phyloP scores from a whole-genome alignment of 2,329 filamentous ascomycete species.

The Hysterium pulicare region DNA sequence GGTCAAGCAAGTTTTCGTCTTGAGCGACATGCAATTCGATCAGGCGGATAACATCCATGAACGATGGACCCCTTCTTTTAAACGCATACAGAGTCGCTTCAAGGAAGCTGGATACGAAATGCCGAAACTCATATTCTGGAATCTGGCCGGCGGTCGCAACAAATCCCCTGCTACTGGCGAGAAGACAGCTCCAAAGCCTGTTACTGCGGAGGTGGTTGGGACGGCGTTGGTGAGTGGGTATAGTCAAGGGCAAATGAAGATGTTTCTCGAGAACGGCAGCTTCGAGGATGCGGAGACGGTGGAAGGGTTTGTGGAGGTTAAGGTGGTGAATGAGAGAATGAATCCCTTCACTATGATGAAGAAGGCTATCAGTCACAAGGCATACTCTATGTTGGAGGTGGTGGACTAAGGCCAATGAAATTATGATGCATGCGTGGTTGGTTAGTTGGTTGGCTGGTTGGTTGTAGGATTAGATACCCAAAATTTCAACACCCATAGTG shows the following conservation, averaged over 20 bases:
- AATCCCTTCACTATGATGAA: slow-evolving; percentile 46
- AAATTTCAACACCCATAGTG: too few species aligned
- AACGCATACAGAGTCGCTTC: slow-evolving; percentile 49
- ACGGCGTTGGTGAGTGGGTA: slow-evolving; percentile 55
- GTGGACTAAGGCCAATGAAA: slow-evolving; percentile 55
- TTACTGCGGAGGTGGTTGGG: slow-evolving; percentile 43
- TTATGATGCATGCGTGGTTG: too few species aligned
- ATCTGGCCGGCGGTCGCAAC: slow-evolving; percentile 46
- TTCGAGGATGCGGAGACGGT: slow-evolving; percentile 45
- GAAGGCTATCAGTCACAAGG: slow-evolving; percentile 53
- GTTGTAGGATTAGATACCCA: too few species aligned
- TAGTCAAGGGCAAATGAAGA: slow-evolving; percentile 57
- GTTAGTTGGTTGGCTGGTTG: too few species aligned
- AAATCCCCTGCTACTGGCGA: slow-evolving; percentile 12
- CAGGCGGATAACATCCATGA: slow-evolving; percentile 17
- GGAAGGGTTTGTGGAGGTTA: slow-evolving; percentile 37
- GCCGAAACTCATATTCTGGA: slow-evolving; percentile 61
- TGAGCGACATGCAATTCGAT: slow-evolving; percentile 61
- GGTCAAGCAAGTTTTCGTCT: slow-evolving; percentile 60
- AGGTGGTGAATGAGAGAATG: slow-evolving; percentile 25
- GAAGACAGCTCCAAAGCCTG: slow-evolving; percentile 47
- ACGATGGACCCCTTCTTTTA: slow-evolving; percentile 47
- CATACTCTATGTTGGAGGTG: slow-evolving; percentile 55
- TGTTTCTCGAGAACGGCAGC: slow-evolving; percentile 51
- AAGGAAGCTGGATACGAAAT: slow-evolving; percentile 53